A percentile compares a stretch with the other conserved stretches of the same genome.
Evolutionary conservation across 1,284 basidiomycete species (phyloP).

Genomic region (Ceratorhiza oryzae-sativae): DNA sequence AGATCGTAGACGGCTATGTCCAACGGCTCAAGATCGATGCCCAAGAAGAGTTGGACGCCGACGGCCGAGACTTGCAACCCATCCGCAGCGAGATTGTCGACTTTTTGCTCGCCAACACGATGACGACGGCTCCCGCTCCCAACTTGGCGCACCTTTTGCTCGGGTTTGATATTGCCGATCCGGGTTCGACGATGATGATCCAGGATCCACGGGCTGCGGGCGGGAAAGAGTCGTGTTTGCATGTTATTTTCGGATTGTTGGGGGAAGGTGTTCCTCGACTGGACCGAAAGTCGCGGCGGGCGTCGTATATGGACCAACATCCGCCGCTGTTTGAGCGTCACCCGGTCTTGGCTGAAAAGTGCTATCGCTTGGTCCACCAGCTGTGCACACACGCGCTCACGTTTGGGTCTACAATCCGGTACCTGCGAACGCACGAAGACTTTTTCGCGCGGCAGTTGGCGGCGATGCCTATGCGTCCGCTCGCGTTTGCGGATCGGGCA

Average conservation of each 20-base stretch:
- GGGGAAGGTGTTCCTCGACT: constrained; percentile 70
- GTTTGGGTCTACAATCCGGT: constrained; percentile 82
- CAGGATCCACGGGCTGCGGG: constrained; percentile 79
- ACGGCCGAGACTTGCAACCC: constrained; percentile 64
- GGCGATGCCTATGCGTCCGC: constrained; percentile 69
- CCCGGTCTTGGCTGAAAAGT: constrained; percentile 85
- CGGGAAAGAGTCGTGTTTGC: constrained; percentile 74
- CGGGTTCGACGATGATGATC: constrained; percentile 61
- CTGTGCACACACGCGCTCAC: constrained; percentile 88
- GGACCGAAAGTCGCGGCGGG: constrained; percentile 50
- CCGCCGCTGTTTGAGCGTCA: constrained; percentile 68
- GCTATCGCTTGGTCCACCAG: constrained; percentile 84
- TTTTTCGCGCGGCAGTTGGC: constrained; percentile 88
- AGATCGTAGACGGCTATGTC: constrained; percentile 81
- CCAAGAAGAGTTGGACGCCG: constrained; percentile 54
- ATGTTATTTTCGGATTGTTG: constrained; percentile 81
- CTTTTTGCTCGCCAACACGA: constrained; percentile 82
- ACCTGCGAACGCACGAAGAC: constrained; percentile 86
- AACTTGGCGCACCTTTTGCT: constrained; percentile 92
- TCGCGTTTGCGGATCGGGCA: constrained; percentile 53
- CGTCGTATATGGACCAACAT: constrained; percentile 48
- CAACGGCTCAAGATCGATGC: constrained; percentile 71
- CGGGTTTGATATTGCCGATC: constrained; percentile 66
- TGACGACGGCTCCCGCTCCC: constrained; percentile 69
- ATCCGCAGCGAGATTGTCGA: constrained; percentile 85